A percentile compares a stretch with the other conserved stretches of the same genome.
phyloP scores from a whole-genome alignment of 305 asterid genomes.

The Fraxinus sp. region DNA sequence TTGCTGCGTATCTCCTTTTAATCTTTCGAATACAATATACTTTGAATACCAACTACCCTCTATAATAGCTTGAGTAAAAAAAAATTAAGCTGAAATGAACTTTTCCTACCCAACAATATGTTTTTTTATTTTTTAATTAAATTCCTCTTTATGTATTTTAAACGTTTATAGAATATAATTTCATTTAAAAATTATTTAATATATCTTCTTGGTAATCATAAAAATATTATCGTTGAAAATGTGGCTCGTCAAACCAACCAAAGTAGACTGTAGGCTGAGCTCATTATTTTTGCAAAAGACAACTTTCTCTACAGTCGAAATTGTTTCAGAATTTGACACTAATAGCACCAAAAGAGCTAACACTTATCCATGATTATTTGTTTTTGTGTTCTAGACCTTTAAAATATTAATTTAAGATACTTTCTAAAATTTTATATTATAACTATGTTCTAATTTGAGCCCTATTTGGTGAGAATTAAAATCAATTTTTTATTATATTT shows the following conservation, averaged over 20 bases:
- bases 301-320: neutral
- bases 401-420: too few relatives aligned
- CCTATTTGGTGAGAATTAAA: too few relatives aligned
- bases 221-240: neutral
- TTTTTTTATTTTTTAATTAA: too few relatives aligned
- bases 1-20: too few relatives aligned
- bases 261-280: neutral
- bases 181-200: too few relatives aligned
- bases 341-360: neutral
- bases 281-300: too few relatives aligned
- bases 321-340: neutral
- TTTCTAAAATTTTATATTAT: neutral
- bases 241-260: neutral
- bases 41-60: neutral
- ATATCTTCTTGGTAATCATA: neutral
- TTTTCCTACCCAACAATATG: too few relatives aligned
- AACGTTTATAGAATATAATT: neutral
- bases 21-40: too few relatives aligned
- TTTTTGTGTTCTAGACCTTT: neutral
- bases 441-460: neutral
- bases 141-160: too few relatives aligned
- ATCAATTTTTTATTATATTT: too few relatives aligned
- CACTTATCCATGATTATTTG: neutral
- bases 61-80: neutral
- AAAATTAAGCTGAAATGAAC: neutral